Conservation (phyloP, 805 yeast species). For the Monosporozyma yasuniensis region DNA sequence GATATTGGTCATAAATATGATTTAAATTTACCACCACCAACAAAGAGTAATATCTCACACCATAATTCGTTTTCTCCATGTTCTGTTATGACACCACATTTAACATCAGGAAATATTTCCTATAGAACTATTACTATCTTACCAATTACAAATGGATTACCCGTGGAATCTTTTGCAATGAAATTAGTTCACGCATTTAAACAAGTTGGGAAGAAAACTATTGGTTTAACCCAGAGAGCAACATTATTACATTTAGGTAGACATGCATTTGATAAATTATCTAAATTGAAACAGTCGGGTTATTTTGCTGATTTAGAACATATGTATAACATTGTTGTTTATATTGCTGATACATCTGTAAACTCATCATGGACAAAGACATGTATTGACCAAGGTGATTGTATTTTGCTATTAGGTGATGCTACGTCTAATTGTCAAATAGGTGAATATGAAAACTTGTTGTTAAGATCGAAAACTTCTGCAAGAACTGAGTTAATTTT, state of each 20-base stretch:
- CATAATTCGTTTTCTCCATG: constrained; percentile 3
- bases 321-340: constrained; percentile 75
- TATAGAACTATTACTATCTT: constrained; percentile 79
- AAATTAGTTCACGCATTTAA: constrained; percentile 62
- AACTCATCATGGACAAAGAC: constrained; percentile 86
- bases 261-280: constrained; percentile 85
- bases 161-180: constrained; percentile 77
- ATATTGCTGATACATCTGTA: constrained; percentile 77
- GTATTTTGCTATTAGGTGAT: constrained; percentile 82
- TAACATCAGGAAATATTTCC: constrained; percentile 2
- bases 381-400: constrained; percentile 91
- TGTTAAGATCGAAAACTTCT: constrained; percentile 67
- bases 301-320: constrained; percentile 89
- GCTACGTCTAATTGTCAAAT: constrained; percentile 62
- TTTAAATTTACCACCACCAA: constrained; percentile 26
- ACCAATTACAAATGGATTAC: constrained; percentile 75
- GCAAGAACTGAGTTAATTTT: constrained; percentile 83
- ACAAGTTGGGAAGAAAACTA: constrained; percentile 62
- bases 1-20: constrained; percentile 22
- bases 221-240: constrained; percentile 75
- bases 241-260: constrained; percentile 75
- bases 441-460: constrained; percentile 77
- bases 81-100: constrained; percentile 2
- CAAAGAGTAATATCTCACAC: constrained; percentile 6
- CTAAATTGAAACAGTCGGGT: constrained; percentile 78